A percentile compares a stretch with the other conserved stretches of the same genome.
Evolutionary conservation across 305 asterid genomes (phyloP).

Genomic region (Solanum aculeatissimum): DNA sequence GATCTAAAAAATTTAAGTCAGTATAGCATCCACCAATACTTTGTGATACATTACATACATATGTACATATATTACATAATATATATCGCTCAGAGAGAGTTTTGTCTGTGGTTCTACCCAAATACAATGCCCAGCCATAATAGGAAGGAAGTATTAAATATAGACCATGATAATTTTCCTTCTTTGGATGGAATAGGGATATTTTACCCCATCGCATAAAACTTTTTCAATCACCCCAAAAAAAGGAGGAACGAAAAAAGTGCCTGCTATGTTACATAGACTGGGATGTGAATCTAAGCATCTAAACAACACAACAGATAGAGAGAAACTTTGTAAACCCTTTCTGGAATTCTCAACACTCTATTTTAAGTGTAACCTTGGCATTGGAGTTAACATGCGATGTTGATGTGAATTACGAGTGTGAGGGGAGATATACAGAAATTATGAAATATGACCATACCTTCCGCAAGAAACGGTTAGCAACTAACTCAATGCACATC

Average conservation of each 20-base stretch:
- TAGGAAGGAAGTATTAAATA: not conserved
- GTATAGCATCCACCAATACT: not conserved
- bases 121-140: not conserved
- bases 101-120: not conserved
- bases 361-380: not conserved
- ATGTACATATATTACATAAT: not conserved
- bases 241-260: not conserved
- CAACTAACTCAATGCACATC: slow-evolving; percentile 93
- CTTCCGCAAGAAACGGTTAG: slow-evolving; percentile 92
- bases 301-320: not conserved
- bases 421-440: not conserved
- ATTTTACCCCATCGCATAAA: not conserved
- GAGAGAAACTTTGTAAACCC: not conserved
- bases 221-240: not conserved
- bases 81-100: not conserved
- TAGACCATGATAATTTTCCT: not conserved
- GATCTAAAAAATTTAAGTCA: not conserved
- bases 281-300: not conserved
- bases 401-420: not conserved
- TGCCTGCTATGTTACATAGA: not conserved
- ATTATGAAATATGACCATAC: slow-evolving; percentile 16
- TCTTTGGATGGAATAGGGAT: not conserved
- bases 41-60: not conserved
- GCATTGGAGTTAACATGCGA: not conserved
- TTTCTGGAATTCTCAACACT: not conserved